A percentile compares a stretch with the other conserved stretches of the same genome.
Conservation (phyloP, 129 eudicot genomes). For the Lactuca sativa region DNA sequence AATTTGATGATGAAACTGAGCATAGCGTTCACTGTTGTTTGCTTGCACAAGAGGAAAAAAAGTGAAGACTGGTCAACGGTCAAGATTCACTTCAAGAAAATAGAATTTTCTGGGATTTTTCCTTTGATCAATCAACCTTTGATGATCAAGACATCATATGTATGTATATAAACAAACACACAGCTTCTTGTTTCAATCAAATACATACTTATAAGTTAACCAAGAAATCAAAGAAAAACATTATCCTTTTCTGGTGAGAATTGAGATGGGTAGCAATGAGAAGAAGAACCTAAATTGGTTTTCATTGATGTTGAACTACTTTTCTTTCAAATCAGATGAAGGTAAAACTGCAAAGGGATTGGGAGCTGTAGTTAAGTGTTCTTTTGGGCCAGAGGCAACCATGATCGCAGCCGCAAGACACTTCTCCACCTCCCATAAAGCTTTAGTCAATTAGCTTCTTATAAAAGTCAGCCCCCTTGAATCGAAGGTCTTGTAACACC, state of each 20-base stretch:
- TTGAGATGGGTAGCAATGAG: constrained; percentile 10
- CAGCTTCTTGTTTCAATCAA: not conserved
- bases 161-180: constrained; percentile 1
- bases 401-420: constrained; percentile 33
- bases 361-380: not conserved
- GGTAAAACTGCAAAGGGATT: not conserved
- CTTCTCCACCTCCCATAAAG: constrained; percentile 28
- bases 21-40: not conserved
- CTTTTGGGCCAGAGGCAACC: constrained; percentile 18
- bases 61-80: not conserved
- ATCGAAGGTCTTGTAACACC: too few relatives aligned
- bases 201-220: not conserved
- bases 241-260: not conserved
- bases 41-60: not conserved
- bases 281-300: not conserved
- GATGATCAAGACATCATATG: constrained; percentile 6
- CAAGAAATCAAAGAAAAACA: not conserved
- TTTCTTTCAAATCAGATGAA: not conserved
- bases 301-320: constrained; percentile 12
- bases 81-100: not conserved
- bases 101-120: not conserved
- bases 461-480: too few relatives aligned
- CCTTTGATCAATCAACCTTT: constrained; percentile 1
- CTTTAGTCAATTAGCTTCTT: not conserved
- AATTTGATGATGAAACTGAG: too few relatives aligned